Conservation (phyloP, 202 grass and related monocot genomes). For the Zoysia matrella region DNA sequence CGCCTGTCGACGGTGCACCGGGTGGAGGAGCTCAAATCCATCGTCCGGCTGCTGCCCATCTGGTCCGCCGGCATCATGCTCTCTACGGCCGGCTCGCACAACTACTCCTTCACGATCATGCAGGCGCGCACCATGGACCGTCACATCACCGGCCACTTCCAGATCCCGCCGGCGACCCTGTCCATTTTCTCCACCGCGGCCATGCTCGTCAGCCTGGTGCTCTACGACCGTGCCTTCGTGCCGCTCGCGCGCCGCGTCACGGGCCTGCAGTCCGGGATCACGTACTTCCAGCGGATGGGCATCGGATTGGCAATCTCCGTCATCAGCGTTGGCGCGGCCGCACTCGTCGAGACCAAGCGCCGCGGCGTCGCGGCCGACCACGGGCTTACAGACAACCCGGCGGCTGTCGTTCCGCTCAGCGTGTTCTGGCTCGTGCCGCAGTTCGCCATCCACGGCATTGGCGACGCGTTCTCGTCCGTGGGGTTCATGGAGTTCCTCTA, state of each 20-base stretch:
- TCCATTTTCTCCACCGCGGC: not conserved
- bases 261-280: not conserved
- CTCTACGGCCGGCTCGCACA: constrained; percentile 43
- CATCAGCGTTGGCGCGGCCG: constrained; percentile 45
- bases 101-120: constrained; percentile 51
- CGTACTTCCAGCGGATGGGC: constrained; percentile 65
- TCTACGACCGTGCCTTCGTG: constrained; percentile 45
- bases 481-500: constrained; percentile 64
- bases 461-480: constrained; percentile 57
- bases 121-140: constrained; percentile 68
- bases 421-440: too few species aligned
- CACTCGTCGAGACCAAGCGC: constrained; percentile 55
- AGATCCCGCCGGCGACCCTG: constrained; percentile 25
- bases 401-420: not conserved
- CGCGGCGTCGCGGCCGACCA: constrained; percentile 35
- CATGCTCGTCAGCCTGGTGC: constrained; percentile 11
- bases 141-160: constrained; percentile 11
- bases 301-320: constrained; percentile 47
- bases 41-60: constrained; percentile 57
- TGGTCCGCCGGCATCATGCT: constrained; percentile 62
- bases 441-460: not conserved
- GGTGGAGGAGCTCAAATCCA: constrained; percentile 68
- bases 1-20: constrained; percentile 59
- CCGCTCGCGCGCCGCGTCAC: constrained; percentile 54
- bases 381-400: constrained; percentile 24